Conservation (phyloP, 306 rosid species). For the Ammopiptanthus mongolicus region DNA sequence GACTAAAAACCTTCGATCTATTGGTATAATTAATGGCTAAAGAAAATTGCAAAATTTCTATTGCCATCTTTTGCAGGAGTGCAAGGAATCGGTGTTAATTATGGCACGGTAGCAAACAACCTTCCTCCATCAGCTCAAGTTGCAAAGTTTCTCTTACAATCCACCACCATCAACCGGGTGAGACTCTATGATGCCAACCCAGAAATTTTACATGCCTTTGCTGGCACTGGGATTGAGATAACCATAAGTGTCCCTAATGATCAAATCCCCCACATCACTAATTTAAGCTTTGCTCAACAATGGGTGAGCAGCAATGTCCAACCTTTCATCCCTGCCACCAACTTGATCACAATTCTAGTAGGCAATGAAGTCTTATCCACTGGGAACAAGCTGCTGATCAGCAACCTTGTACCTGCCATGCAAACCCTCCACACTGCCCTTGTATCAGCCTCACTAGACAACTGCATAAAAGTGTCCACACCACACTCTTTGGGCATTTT, state of each 20-base stretch:
- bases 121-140: conserved; percentile 64
- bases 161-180: conserved; percentile 47
- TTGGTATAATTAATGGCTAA: background rate
- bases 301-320: conserved; percentile 57
- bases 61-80: conserved; percentile 20
- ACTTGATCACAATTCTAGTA: conserved; percentile 44
- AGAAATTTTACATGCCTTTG: conserved; percentile 47
- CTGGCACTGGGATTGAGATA: conserved; percentile 43
- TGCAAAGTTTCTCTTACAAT: conserved; percentile 46
- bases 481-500: conserved; percentile 77
- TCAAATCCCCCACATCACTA: conserved; percentile 54
- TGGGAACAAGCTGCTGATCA: conserved; percentile 45
- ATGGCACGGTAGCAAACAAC: conserved; percentile 62
- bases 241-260: conserved; percentile 56
- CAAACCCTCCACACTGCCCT: conserved; percentile 60
- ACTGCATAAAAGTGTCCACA: conserved; percentile 51
- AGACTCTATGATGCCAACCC: conserved; percentile 59
- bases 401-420: conserved; percentile 67
- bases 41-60: background rate
- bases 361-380: conserved; percentile 76
- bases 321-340: conserved; percentile 53
- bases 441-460: conserved; percentile 28
- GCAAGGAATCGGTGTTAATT: conserved; percentile 69
- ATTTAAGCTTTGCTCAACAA: conserved; percentile 39
- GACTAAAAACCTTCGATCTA: background rate